Evolutionary conservation across 2,329 filamentous ascomycete genomes (phyloP), one percentile per base, ranked within the genome.

Genomic region (Colletotrichum horii): DNA sequence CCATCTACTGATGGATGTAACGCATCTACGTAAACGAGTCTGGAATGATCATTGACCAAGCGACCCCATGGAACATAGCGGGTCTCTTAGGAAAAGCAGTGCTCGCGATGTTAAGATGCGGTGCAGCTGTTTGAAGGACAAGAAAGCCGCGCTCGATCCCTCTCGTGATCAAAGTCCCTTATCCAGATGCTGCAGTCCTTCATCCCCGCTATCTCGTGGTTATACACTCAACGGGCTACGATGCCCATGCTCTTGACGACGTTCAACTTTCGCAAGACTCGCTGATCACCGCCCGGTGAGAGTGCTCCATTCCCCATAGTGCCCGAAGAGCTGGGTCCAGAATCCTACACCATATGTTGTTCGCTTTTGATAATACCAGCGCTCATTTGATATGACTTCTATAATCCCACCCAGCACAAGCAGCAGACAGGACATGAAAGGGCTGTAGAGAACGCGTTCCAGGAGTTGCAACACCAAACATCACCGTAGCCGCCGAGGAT

Each of bases 1-100:
- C 14, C 2, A 22, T 48, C 6, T 48, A 6, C 9, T 12, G 19
- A 6, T 2, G 43, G 11, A 22, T 48, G 1, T 48, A 1, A 12
- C 1, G 1, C n/a, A 48, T 14, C 43, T 14, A 14, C 19, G 0
- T 22, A 48, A 48, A 22, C n/a, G 9, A 4, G n/a, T 9, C 0
- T 48, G 43, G 7, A 22, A 48, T 14, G n/a, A 22, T 7, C n/a
- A n/a, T 22, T 6, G 3, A 22, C 38, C 38, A 48, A 2, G 16
- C 8, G 36, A 19, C 36, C 36, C 34, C 4, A 36, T n/a, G n/a
- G n/a, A n/a, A n/a, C n/a, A n/a, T n/a, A n/a, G 12, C 6, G 6
- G 4, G 32, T 15, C 12, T 15, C 14, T 5, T 4, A 8, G 32
- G 4, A 3, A 36, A 6, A 36, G 15, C 36, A 38, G 4, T 9